A percentile compares a stretch with the other conserved stretches of the same genome.
phyloP scores from a whole-genome alignment of 225 moss, liverwort and hornwort genomes.

The Physcomitrellopsis africana region DNA sequence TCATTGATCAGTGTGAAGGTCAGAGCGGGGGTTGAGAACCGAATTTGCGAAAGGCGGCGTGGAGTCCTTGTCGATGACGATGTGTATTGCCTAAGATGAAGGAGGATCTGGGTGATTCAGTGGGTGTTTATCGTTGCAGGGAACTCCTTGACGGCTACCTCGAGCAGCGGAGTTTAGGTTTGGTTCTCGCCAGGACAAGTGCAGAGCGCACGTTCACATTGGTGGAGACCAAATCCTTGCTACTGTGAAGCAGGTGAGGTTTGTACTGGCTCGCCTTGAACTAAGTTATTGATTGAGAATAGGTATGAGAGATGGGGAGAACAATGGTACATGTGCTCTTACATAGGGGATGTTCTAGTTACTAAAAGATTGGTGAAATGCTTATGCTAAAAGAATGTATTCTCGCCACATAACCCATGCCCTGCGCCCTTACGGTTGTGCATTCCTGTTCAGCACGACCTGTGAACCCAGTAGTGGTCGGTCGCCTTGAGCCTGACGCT shows the following conservation, averaged over 20 bases:
- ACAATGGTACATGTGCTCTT: background rate
- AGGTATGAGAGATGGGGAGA: background rate
- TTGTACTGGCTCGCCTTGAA: background rate
- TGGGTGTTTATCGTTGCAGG: slow-evolving; percentile 1
- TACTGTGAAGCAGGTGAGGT: background rate
- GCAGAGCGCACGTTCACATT: slow-evolving; percentile 20
- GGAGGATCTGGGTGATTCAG: background rate
- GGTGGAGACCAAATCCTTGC: background rate
- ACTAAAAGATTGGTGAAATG: background rate
- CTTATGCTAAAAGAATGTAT: background rate
- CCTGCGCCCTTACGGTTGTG: background rate
- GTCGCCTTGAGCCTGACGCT: background rate
- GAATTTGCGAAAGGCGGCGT: no score
- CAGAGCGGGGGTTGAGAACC: no score
- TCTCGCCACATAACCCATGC: background rate
- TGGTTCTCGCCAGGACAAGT: background rate
- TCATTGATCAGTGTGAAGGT: no score
- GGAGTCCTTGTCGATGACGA: no score
- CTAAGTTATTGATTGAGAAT: background rate
- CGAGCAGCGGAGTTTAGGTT: slow-evolving; percentile 1
- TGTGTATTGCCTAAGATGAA: background rate
- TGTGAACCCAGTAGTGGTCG: background rate
- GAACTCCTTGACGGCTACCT: background rate
- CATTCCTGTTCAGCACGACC: background rate
- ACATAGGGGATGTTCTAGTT: no score